These are phyloP conservation scores for Talaromyces albobiverticillius DNA, from an alignment of 2,329 filamentous ascomycete species.

Conservation along the genomic window DNA sequence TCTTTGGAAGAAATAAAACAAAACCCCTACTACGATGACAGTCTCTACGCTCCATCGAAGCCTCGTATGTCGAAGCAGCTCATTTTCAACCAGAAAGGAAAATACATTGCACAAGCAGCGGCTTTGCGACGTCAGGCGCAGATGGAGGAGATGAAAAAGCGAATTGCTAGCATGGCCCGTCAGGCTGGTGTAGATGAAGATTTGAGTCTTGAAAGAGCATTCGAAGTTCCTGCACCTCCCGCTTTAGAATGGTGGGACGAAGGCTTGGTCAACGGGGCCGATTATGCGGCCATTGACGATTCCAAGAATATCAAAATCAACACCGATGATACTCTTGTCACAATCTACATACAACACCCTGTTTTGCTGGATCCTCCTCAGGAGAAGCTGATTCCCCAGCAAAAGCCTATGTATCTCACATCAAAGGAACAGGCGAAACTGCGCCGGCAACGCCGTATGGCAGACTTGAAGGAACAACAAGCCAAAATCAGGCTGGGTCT, in stretches of 20 bases:
- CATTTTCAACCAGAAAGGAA: slow-evolving; percentile 91
- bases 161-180: slow-evolving; percentile 80
- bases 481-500: slow-evolving; percentile 92
- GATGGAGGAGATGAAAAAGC: slow-evolving; percentile 90
- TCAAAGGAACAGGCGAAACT: slow-evolving; percentile 87
- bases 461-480: slow-evolving; percentile 91
- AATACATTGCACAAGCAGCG: slow-evolving; percentile 93
- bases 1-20: slow-evolving; percentile 58
- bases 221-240: slow-evolving; percentile 77
- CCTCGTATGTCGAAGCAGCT: slow-evolving; percentile 71
- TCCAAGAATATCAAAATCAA: slow-evolving; percentile 68
- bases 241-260: slow-evolving; percentile 98
- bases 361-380: slow-evolving; percentile 88
- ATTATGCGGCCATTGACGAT: slow-evolving; percentile 69
- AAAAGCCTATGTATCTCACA: slow-evolving; percentile 91
- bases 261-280: slow-evolving; percentile 70
- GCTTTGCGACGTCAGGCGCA: slow-evolving; percentile 82
- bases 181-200: slow-evolving; percentile 95
- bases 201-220: slow-evolving; percentile 82
- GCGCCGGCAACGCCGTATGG: slow-evolving; percentile 84
- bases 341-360: slow-evolving; percentile 87
- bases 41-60: slow-evolving; percentile 59
- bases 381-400: slow-evolving; percentile 72
- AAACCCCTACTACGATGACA: slow-evolving; percentile 83
- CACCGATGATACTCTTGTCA: slow-evolving; percentile 80